phyloP scores from a whole-genome alignment of 1,139 yeast genomes.

The Geotrichum cucujoidarum region DNA sequence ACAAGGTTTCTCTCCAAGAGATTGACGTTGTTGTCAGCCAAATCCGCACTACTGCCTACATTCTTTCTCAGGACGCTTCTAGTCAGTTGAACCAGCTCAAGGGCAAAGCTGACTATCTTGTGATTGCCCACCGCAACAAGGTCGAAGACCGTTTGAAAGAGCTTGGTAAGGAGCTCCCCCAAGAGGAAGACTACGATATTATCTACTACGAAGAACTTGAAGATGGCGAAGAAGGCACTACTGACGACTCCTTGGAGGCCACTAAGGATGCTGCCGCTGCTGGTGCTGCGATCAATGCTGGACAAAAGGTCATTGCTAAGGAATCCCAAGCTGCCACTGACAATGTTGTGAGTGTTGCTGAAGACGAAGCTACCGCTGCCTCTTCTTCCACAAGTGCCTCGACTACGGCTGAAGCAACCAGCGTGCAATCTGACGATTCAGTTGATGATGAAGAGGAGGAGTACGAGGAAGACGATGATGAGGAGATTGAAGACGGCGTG shows the following conservation, averaged over 20 bases:
- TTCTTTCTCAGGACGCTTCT: conserved; percentile 62
- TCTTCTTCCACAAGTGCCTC: too few relatives aligned
- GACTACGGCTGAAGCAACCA: too few relatives aligned
- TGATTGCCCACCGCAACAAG: conserved; percentile 50
- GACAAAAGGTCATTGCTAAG: too few relatives aligned
- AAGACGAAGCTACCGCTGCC: too few relatives aligned
- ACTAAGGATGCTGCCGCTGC: too few relatives aligned
- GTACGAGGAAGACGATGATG: not conserved
- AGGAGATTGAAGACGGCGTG: not conserved
- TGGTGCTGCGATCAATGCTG: too few relatives aligned
- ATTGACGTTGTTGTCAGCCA: conserved; percentile 52
- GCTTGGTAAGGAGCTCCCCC: conserved; percentile 19
- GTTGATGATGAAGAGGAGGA: not conserved
- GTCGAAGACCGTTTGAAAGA: conserved; percentile 11
- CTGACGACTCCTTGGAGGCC: not conserved
- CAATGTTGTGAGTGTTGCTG: too few relatives aligned
- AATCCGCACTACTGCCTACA: conserved; percentile 54
- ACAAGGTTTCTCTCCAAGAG: conserved; percentile 46
- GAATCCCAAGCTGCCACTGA: too few relatives aligned
- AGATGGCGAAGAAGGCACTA: conserved; percentile 12
- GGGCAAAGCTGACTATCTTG: conserved; percentile 75
- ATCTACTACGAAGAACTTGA: conserved; percentile 24
- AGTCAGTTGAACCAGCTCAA: conserved; percentile 66
- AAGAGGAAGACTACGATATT: conserved; percentile 26
- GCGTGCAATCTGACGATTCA: too few relatives aligned